Evolutionary conservation across 768 basidiomycete species (phyloP).

Genomic region (Kwoniella sp.): DNA sequence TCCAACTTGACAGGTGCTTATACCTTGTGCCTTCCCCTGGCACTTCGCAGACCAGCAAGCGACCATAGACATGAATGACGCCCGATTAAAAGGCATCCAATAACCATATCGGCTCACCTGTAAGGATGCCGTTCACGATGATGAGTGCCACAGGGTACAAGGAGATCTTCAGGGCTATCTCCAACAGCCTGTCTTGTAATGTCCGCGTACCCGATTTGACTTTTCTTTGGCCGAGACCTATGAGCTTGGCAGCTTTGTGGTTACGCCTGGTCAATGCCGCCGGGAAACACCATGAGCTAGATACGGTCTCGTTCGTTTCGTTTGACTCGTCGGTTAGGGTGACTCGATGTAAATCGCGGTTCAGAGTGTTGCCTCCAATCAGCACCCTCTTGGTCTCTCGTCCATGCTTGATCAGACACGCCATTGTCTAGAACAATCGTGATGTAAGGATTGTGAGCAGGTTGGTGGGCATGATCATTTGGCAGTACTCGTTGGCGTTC

Average conservation of each 20-base stretch:
- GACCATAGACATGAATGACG: no score
- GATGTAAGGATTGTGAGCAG: not conserved
- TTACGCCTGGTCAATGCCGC: not conserved
- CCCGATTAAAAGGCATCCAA: no score
- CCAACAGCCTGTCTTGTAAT: conserved; percentile 25
- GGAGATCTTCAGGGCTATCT: conserved; percentile 30
- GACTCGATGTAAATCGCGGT: conserved; percentile 8
- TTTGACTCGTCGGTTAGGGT: not conserved
- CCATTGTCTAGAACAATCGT: conserved; percentile 4
- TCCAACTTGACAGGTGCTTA: not conserved
- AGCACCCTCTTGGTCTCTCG: conserved; percentile 10
- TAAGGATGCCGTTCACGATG: conserved; percentile 36
- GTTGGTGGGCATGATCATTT: no score
- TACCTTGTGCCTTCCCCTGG: not conserved
- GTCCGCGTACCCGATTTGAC: not conserved
- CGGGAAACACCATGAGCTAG: not conserved
- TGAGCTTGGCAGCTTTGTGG: not conserved
- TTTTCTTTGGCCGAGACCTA: not conserved
- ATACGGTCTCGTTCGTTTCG: not conserved
- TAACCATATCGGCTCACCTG: conserved; percentile 15
- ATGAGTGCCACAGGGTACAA: conserved; percentile 34
- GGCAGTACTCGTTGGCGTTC: not conserved
- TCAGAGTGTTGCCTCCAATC: conserved; percentile 12
- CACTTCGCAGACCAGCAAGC: not conserved
- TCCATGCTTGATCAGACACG: conserved; percentile 5